phyloP scores from a whole-genome alignment of 2,329 filamentous ascomycete species.

The Colletotrichum falcatum region DNA sequence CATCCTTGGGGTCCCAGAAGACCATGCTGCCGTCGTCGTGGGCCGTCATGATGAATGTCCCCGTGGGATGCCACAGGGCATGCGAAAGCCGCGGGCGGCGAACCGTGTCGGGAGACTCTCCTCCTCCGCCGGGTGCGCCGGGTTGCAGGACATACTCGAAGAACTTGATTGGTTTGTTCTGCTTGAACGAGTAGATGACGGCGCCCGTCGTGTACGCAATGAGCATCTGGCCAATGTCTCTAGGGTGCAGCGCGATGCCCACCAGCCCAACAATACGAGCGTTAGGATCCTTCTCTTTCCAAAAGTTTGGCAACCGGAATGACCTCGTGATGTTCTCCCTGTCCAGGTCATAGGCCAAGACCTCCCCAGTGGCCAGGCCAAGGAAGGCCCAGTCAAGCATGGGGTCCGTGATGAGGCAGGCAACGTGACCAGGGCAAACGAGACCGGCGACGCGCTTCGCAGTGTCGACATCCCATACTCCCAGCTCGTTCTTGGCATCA shows the following conservation, averaged over 20 bases:
- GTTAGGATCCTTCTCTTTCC: constrained; percentile 78
- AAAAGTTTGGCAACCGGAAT: constrained; percentile 89
- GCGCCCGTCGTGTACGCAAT: constrained; percentile 93
- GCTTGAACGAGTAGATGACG: constrained; percentile 94
- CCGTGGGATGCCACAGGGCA: constrained; percentile 94
- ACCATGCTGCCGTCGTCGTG: constrained; percentile 94
- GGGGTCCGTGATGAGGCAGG: constrained; percentile 82
- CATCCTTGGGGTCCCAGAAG: constrained; percentile 94
- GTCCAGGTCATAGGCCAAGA: constrained; percentile 94
- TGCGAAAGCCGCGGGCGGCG: constrained; percentile 83
- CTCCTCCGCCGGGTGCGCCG: constrained; percentile 87
- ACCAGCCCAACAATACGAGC: constrained; percentile 75
- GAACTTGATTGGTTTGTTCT: constrained; percentile 81
- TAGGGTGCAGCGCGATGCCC: constrained; percentile 85
- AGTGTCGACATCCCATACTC: constrained; percentile 82
- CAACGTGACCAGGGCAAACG: constrained; percentile 81
- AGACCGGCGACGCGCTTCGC: constrained; percentile 76
- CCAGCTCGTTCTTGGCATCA: constrained; percentile 87
- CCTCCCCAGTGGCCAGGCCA: constrained; percentile 83
- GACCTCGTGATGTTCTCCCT: constrained; percentile 75
- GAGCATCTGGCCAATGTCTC: constrained; percentile 90
- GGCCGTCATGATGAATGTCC: constrained; percentile 86
- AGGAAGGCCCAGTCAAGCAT: constrained; percentile 94
- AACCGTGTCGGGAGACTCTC: constrained; percentile 68
- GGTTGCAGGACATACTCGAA: constrained; percentile 86